These are phyloP conservation scores for Testicularia cyperi DNA, from an alignment of 1,284 basidiomycete genomes.

Conservation along the genomic window DNA sequence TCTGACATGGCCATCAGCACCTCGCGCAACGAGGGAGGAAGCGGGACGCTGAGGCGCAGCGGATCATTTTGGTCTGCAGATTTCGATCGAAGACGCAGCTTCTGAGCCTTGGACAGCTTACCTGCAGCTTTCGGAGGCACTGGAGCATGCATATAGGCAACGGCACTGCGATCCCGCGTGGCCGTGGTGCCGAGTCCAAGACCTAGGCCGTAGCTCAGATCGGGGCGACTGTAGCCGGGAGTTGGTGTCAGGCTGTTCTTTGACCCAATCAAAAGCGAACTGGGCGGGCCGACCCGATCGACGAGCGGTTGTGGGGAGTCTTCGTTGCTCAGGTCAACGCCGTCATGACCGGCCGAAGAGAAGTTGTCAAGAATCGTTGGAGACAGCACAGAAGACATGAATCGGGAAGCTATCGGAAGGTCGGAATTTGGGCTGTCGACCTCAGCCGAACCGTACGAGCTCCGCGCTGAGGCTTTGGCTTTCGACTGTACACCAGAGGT, in stretches of 20 bases:
- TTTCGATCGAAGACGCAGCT: conserved; percentile 20
- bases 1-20: conserved; percentile 44
- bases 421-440: conserved; percentile 6
- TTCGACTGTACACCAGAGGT: neutral
- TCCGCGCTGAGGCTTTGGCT: neutral
- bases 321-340: conserved; percentile 6
- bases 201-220: conserved; percentile 21
- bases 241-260: too few relatives aligned
- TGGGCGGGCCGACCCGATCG: too few relatives aligned
- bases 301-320: too few relatives aligned
- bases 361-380: neutral
- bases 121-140: neutral
- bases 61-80: conserved; percentile 14
- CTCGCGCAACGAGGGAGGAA: conserved; percentile 38
- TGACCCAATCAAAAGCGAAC: too few relatives aligned
- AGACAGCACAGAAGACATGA: conserved; percentile 21
- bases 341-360: neutral
- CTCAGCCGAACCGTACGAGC: neutral
- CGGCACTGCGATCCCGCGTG: conserved; percentile 15
- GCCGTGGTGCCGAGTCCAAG: conserved; percentile 34
- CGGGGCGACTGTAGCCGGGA: conserved; percentile 15
- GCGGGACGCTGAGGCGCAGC: conserved; percentile 33
- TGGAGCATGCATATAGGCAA: conserved; percentile 9
- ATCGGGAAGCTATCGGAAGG: conserved; percentile 47
- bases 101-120: conserved; percentile 29